Base-by-base conservation (phyloP, 2,329 filamentous ascomycete genomes). In the Talaromyces sp. region DNA sequence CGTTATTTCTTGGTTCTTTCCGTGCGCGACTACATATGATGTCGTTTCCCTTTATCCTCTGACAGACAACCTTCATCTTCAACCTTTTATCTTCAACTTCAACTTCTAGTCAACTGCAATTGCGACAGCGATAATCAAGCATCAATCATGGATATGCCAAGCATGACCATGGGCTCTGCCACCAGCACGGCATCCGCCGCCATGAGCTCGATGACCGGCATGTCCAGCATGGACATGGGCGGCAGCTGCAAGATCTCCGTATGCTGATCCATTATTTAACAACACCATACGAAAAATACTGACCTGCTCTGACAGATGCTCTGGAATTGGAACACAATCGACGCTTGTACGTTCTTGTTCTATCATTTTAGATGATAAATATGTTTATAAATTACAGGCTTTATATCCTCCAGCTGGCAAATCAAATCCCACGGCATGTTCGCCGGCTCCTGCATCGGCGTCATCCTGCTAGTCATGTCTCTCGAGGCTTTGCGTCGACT, bases 371-470 rank as follows among this genome's bases (percentile, higher is more conserved):
- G n/a, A n/a, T n/a, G n/a, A n/a, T n/a, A n/a, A n/a, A n/a, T n/a
- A n/a, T n/a, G n/a, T n/a, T n/a, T n/a, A n/a, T n/a, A n/a, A n/a
- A n/a, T n/a, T n/a, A n/a, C n/a, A 79, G 76, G 86, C 75, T 93
- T 94, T 80, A 82, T 94, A 69, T 77, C 88, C 26, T 67, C 71
- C 8, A 79, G 81, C 24, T 94, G 90, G 90, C 86, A 86, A 68
- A 83, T 93, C 72, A 86, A 78, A 17, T 88, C 86, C 26, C 76
- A 74, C 2, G 86, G 83, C 72, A 88, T 88, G 82, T 93, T 95
- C 70, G 90, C 88, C 54, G 90, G 88, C 24, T 89, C 87, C 57
- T 94, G 90, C 76, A 87, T 95, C 69, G 90, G 88, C 62, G 86
- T 91, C 38, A 79, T 91, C 63, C 77, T 88, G n/a, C 85, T 95